Evolutionary conservation across 2,329 filamentous ascomycete genomes (phyloP).

Genomic region (Aureobasidium sp.): DNA sequence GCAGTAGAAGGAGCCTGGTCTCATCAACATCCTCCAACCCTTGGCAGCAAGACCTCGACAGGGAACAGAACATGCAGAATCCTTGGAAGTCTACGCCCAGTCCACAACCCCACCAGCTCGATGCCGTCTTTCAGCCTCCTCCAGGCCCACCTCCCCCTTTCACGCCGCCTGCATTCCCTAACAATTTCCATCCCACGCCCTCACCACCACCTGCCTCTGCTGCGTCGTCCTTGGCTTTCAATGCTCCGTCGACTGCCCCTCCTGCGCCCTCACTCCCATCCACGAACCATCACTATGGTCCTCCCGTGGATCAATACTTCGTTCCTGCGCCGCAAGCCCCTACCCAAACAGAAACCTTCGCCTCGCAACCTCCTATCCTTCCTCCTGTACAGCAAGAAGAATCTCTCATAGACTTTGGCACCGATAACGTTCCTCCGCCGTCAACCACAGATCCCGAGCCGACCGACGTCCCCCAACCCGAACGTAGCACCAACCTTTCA

Average conservation of each 20-base stretch:
- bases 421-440: conserved; percentile 26
- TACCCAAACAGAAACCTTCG: conserved; percentile 13
- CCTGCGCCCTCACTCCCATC: conserved; percentile 10
- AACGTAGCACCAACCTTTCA: neutral
- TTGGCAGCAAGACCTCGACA: conserved; percentile 18
- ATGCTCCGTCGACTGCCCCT: conserved; percentile 1
- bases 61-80: conserved; percentile 21
- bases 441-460: conserved; percentile 20
- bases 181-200: neutral
- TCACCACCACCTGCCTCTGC: neutral
- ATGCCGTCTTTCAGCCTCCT: neutral
- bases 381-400: conserved; percentile 23
- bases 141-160: neutral
- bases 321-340: neutral
- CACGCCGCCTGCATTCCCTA: neutral
- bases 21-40: conserved; percentile 15
- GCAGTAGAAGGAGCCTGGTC: conserved; percentile 5
- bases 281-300: neutral
- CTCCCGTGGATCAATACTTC: neutral
- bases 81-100: neutral
- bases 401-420: conserved; percentile 25
- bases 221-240: neutral
- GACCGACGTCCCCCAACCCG: neutral
- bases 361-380: conserved; percentile 26
- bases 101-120: neutral